phyloP scores from a whole-genome alignment of 2,329 filamentous ascomycete species.

The Sarocladium oryzae region DNA sequence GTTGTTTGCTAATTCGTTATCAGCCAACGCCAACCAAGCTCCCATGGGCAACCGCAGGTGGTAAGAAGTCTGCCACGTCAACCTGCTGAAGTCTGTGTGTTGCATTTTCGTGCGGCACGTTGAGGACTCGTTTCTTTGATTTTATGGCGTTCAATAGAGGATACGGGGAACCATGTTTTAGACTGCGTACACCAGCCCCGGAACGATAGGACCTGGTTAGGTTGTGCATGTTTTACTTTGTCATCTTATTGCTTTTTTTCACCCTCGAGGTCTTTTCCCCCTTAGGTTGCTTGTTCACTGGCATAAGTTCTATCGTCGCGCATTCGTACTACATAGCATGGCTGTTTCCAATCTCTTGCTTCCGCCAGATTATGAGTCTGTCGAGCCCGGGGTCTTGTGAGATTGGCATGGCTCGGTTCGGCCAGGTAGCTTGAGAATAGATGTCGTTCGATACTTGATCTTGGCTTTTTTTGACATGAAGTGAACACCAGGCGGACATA shows the following conservation, averaged over 20 bases:
- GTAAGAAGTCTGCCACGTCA: constrained; percentile 26
- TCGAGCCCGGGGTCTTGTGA: background rate
- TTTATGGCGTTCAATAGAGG: constrained; percentile 9
- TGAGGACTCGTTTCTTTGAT: background rate
- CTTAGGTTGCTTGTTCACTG: background rate
- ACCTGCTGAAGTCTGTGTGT: background rate
- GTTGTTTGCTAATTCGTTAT: background rate
- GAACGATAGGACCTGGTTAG: background rate
- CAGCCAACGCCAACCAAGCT: constrained; percentile 42
- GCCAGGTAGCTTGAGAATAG: background rate
- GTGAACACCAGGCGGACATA: too few species aligned
- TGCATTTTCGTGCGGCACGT: background rate
- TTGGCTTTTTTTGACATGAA: too few species aligned
- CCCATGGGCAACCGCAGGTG: constrained; percentile 45
- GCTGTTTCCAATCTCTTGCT: background rate
- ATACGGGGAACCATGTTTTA: constrained; percentile 3
- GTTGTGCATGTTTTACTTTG: constrained; percentile 1
- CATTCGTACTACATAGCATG: background rate
- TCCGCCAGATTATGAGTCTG: background rate
- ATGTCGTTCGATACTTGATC: background rate
- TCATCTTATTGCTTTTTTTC: background rate
- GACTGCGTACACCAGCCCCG: background rate
- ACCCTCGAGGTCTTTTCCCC: background rate
- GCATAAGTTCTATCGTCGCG: background rate
- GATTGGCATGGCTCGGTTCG: background rate